phyloP scores from a whole-genome alignment of 345 rosid species.

The Eucalyptus pauciflora region DNA sequence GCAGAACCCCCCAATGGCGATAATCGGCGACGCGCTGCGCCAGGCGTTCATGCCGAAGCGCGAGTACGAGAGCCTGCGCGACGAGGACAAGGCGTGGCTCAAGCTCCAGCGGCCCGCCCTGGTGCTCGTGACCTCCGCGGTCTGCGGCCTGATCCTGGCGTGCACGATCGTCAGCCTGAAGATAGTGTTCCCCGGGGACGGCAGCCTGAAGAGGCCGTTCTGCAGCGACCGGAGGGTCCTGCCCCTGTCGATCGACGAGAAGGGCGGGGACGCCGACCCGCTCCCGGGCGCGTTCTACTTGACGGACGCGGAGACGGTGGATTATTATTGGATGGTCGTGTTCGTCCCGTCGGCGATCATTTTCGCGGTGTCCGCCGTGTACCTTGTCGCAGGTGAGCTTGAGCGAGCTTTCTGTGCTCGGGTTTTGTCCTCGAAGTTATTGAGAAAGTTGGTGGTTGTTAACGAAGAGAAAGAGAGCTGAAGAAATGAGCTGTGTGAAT shows the following conservation, averaged over 20 bases:
- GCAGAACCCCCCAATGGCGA: slow-evolving; percentile 33
- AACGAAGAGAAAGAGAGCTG: background rate
- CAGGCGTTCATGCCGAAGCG: slow-evolving; percentile 89
- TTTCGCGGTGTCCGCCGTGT: slow-evolving; percentile 52
- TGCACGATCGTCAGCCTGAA: slow-evolving; percentile 64
- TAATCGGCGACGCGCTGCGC: slow-evolving; percentile 74
- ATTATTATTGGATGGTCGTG: slow-evolving; percentile 87
- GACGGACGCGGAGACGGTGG: slow-evolving; percentile 86
- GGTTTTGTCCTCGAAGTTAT: background rate
- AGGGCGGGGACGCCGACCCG: slow-evolving; percentile 46
- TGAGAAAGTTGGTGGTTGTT: background rate
- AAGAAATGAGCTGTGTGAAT: background rate
- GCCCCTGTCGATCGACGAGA: slow-evolving; percentile 33
- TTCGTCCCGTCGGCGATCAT: slow-evolving; percentile 52
- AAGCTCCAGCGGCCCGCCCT: slow-evolving; percentile 58
- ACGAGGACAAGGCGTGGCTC: slow-evolving; percentile 71
- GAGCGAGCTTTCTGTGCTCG: background rate
- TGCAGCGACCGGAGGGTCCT: slow-evolving; percentile 51
- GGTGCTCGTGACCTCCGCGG: slow-evolving; percentile 2
- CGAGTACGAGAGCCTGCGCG: slow-evolving; percentile 75
- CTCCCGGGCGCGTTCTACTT: slow-evolving; percentile 63
- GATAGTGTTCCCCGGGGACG: slow-evolving; percentile 67
- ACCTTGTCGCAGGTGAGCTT: slow-evolving; percentile 65
- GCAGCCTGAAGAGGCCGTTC: slow-evolving; percentile 49
- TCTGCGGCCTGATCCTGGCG: slow-evolving; percentile 30